A percentile compares a stretch with the other conserved stretches of the same genome.
Conservation (phyloP, 306 rosid species). For the Urtica urens region DNA sequence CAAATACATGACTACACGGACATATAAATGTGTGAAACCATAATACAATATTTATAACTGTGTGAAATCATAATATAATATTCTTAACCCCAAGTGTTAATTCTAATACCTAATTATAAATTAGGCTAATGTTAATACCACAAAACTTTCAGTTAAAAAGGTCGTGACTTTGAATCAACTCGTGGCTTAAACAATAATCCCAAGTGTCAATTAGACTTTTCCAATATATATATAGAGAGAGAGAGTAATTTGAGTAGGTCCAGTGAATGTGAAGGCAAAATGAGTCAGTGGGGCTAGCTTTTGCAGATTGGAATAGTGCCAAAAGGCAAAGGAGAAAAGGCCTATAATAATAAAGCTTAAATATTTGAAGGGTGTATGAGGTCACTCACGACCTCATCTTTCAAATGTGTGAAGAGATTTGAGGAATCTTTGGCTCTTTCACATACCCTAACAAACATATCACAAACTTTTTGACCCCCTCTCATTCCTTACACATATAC, state of each 20-base stretch:
- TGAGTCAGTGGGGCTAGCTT: slow-evolving; percentile 11
- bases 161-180: too few relatives aligned
- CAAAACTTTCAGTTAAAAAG: too few relatives aligned
- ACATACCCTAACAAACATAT: slow-evolving; percentile 21
- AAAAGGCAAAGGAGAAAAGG: slow-evolving; percentile 4
- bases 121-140: too few relatives aligned
- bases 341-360: background rate
- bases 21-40: too few relatives aligned
- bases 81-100: too few relatives aligned
- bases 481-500: background rate
- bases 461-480: slow-evolving; percentile 16
- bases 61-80: too few relatives aligned
- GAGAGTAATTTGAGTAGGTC: background rate
- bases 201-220: too few relatives aligned
- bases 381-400: slow-evolving; percentile 20
- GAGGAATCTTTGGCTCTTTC: slow-evolving; percentile 25
- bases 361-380: slow-evolving; percentile 4
- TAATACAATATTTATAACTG: too few relatives aligned
- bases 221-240: too few relatives aligned
- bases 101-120: too few relatives aligned
- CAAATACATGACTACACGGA: too few relatives aligned
- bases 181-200: too few relatives aligned
- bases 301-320: slow-evolving; percentile 13
- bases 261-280: slow-evolving; percentile 1
- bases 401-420: slow-evolving; percentile 15